A percentile compares a stretch with the other conserved stretches of the same genome.
These are phyloP conservation scores for Pichia manshurica DNA, from an alignment of 805 yeast species.

Conservation along the genomic window DNA sequence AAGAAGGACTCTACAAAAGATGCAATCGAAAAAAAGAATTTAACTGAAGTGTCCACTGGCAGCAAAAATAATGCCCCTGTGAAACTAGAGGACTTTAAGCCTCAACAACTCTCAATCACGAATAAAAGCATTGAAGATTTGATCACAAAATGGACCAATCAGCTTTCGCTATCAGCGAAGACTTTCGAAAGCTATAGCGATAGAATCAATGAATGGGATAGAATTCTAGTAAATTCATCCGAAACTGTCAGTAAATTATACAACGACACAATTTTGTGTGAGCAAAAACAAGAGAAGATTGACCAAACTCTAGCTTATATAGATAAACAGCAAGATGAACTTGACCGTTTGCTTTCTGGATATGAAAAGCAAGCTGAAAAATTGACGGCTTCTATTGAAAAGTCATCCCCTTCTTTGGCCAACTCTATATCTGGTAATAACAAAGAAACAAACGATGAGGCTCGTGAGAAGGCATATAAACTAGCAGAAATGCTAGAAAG, in stretches of 20 bases:
- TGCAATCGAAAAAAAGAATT: slow-evolving; percentile 10
- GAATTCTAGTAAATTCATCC: slow-evolving; percentile 74
- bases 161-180: slow-evolving; percentile 63
- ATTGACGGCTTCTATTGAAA: slow-evolving; percentile 34
- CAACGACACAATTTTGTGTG: slow-evolving; percentile 74
- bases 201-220: slow-evolving; percentile 82
- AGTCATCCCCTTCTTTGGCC: slow-evolving; percentile 14
- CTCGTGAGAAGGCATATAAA: slow-evolving; percentile 82
- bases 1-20: slow-evolving; percentile 12
- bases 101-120: slow-evolving; percentile 70
- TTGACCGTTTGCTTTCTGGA: slow-evolving; percentile 73
- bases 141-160: slow-evolving; percentile 88
- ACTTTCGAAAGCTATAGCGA: slow-evolving; percentile 72
- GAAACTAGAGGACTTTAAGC: slow-evolving; percentile 51
- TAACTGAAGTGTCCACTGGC: slow-evolving; percentile 6
- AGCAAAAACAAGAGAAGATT: slow-evolving; percentile 74
- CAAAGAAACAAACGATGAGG: slow-evolving; percentile 59
- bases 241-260: slow-evolving; percentile 75
- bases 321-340: slow-evolving; percentile 86
- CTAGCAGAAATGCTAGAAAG: slow-evolving; percentile 82
- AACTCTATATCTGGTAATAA: slow-evolving; percentile 1
- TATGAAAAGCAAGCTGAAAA: slow-evolving; percentile 72
- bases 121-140: slow-evolving; percentile 92
- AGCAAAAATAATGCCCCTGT: slow-evolving; percentile 25
- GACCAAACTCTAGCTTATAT: slow-evolving; percentile 85